phyloP scores from a whole-genome alignment of 768 basidiomycete genomes.

The Tylopilus sp. region DNA sequence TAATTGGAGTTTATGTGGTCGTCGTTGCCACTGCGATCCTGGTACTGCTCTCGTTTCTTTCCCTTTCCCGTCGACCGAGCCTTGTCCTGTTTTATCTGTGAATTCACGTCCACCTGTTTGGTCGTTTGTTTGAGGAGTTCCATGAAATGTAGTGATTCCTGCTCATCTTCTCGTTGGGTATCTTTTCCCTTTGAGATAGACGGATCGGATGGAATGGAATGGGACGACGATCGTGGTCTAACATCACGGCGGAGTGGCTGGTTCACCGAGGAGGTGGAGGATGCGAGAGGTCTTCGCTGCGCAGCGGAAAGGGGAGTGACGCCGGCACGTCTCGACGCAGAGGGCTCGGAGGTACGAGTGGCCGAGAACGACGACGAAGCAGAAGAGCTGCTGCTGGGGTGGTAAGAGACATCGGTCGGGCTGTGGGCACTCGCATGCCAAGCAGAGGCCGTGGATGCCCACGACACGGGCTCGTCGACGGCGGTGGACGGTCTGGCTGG shows the following conservation, averaged over 20 bases:
- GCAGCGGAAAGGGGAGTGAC: conserved; percentile 5
- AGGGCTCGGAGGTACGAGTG: conserved; percentile 2
- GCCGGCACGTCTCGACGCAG: background rate
- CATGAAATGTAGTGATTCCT: conserved; percentile 22
- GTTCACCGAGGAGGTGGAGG: conserved; percentile 19
- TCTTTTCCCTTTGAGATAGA: background rate
- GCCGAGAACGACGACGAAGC: conserved; percentile 3
- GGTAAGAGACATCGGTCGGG: conserved; percentile 4
- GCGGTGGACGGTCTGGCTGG: conserved; percentile 18
- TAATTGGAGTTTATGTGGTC: background rate
- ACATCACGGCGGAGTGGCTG: conserved; percentile 5
- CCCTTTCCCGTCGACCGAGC: conserved; percentile 10
- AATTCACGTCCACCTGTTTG: conserved; percentile 23
- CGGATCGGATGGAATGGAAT: conserved; percentile 6
- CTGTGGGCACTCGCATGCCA: conserved; percentile 5
- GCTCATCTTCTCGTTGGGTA: conserved; percentile 15
- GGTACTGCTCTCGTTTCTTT: conserved; percentile 1
- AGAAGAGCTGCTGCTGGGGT: background rate
- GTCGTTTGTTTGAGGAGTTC: conserved; percentile 24
- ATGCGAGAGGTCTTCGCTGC: conserved; percentile 17
- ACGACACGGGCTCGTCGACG: conserved; percentile 7
- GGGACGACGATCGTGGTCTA: conserved; percentile 19
- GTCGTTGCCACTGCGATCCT: background rate
- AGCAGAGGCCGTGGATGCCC: conserved; percentile 13
- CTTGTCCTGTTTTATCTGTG: conserved; percentile 23